Evolutionary conservation across 2,329 filamentous ascomycete species (phyloP).

Genomic region (Exophiala viscosa): DNA sequence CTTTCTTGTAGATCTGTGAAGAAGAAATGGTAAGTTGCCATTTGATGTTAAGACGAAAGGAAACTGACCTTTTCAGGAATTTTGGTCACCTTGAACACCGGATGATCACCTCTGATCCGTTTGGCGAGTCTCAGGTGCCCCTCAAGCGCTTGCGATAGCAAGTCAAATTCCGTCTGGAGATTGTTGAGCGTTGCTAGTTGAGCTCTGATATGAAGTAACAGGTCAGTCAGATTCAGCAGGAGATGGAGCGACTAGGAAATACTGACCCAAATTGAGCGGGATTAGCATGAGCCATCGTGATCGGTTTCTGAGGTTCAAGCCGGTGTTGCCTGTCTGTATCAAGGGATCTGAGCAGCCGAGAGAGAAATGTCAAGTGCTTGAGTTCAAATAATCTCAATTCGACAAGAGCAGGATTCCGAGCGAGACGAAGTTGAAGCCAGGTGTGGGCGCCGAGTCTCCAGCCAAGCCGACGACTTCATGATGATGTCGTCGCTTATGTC

Average conservation of each 20-base stretch:
- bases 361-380: too few relatives aligned
- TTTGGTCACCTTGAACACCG: not conserved
- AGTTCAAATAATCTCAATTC: too few relatives aligned
- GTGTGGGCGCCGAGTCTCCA: too few relatives aligned
- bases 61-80: conserved; percentile 5
- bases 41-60: not conserved
- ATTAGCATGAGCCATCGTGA: too few relatives aligned
- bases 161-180: not conserved
- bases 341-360: too few relatives aligned
- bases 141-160: not conserved
- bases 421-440: not conserved
- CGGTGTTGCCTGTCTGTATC: too few relatives aligned
- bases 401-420: too few relatives aligned
- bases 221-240: not conserved
- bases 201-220: not conserved
- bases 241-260: too few relatives aligned
- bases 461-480: not conserved
- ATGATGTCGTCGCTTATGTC: conserved; percentile 1
- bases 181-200: conserved; percentile 1
- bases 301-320: too few relatives aligned
- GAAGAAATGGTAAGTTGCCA: not conserved
- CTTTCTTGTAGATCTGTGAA: conserved; percentile 6
- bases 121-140: conserved; percentile 10
- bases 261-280: too few relatives aligned
- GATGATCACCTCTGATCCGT: conserved; percentile 5